phyloP scores from a whole-genome alignment of 768 basidiomycete species.

The Rhodotorula graminis region DNA sequence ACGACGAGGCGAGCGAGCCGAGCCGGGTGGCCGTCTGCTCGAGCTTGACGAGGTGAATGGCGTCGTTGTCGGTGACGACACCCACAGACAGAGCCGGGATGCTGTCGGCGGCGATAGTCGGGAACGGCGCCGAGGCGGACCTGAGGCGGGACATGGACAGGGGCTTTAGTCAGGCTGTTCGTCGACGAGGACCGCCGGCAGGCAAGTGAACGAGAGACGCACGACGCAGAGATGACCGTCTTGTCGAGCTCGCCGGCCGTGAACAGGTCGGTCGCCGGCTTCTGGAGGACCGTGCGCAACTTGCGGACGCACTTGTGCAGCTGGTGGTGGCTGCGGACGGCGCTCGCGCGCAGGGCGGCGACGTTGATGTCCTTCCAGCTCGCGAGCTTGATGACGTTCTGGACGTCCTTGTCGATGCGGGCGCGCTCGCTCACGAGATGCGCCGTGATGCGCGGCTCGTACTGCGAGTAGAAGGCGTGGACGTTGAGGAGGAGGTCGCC shows the following conservation, averaged over 20 bases:
- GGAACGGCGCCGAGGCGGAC: neutral
- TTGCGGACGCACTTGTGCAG: slow-evolving; percentile 85
- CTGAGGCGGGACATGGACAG: neutral
- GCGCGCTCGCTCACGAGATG: slow-evolving; percentile 59
- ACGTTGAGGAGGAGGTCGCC: slow-evolving; percentile 61
- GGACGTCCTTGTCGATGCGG: slow-evolving; percentile 71
- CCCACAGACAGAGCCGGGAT: neutral
- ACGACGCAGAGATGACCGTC: neutral
- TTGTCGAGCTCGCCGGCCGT: slow-evolving; percentile 19
- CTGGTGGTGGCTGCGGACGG: slow-evolving; percentile 81
- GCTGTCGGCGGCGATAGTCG: neutral
- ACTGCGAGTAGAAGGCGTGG: slow-evolving; percentile 61
- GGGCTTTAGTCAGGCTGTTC: no score
- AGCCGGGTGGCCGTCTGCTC: slow-evolving; percentile 30
- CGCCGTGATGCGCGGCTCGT: slow-evolving; percentile 52
- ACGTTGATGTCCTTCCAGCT: slow-evolving; percentile 99
- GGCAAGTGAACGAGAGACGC: no score
- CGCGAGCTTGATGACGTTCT: slow-evolving; percentile 82
- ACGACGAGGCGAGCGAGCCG: slow-evolving; percentile 3
- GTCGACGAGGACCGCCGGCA: no score
- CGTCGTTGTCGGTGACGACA: neutral
- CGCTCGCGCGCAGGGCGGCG: slow-evolving; percentile 84
- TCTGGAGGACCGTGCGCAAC: slow-evolving; percentile 81
- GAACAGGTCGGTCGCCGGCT: slow-evolving; percentile 52
- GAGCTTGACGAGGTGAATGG: slow-evolving; percentile 10